Base-by-base conservation (phyloP, 2,329 filamentous ascomycete species). In the Pestalotiopsis sp. region DNA sequence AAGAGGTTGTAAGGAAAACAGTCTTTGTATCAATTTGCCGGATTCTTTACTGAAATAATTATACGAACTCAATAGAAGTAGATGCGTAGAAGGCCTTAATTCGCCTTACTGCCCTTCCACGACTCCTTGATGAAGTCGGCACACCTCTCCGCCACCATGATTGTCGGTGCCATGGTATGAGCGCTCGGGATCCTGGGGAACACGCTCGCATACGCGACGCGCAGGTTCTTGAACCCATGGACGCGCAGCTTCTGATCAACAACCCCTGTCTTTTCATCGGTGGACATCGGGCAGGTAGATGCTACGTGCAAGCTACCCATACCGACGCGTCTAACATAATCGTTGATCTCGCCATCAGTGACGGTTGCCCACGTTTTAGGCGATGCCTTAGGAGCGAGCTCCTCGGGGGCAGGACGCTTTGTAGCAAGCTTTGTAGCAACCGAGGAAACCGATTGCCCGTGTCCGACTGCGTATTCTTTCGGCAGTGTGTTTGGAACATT, bases 71-170 rank as follows among this genome's bases (percentile, higher is more conserved):
- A 44, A 14, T 17, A 44, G 40, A 44, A 17, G 3, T 13, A 17
- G 11, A 17, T 44, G 17, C 40, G 17, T 44, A 10, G 13, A 14
- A 17, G 4, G 17, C 3, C 14, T 17, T 35, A 44, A 5, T 52
- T n/a, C 44, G 17, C n/a, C 14, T 52, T 52, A n/a, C 44, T 52
- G n/a, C 17, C n/a, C 44, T 66, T n/a, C 69, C 69, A 71, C 3
- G 69, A 67, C 1, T 55, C 56, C 68, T 75, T 75, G 14, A 78
- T 62, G 11, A 78, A 73, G 64, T 76, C 74, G 1, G 76, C 77
- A 39, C 75, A 77, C 44, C 76, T 71, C 62, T 77, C 76, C 5
- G 74, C 76, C 30, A 79, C 70, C 72, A 78, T 77, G 14, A 76
- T 71, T 1, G 69, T 70, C 5, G 77, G 71, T 9, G 74, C 73